Conservation (phyloP, 108 stramenopile species). For the Nitzschia sp. region DNA sequence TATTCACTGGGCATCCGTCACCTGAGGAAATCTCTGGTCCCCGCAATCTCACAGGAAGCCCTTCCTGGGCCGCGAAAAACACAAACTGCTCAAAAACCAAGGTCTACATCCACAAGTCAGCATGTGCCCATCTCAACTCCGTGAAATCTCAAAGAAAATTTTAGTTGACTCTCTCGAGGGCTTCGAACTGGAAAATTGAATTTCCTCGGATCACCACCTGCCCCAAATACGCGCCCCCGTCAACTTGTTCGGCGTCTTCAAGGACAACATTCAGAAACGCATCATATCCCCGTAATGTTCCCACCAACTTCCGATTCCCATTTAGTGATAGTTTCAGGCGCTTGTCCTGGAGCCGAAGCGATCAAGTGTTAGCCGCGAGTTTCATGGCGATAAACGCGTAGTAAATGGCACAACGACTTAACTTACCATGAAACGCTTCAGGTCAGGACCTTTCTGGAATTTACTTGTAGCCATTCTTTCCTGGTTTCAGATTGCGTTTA, state of each 20-base stretch:
- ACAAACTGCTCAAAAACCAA: too few species aligned
- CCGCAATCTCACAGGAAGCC: too few species aligned
- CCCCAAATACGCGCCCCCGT: conserved; percentile 63
- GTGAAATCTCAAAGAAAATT: neutral
- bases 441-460: conserved; percentile 86
- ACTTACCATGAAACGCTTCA: conserved; percentile 90
- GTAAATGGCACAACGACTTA: too few species aligned
- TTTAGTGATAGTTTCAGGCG: conserved; percentile 77
- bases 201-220: conserved; percentile 87
- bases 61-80: too few species aligned
- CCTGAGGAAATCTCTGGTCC: too few species aligned
- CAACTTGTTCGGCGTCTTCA: conserved; percentile 72
- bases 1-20: too few species aligned
- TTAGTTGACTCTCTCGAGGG: conserved; percentile 64
- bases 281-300: conserved; percentile 87
- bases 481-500: too few species aligned
- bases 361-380: too few species aligned
- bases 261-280: conserved; percentile 90
- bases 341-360: conserved; percentile 79
- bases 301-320: conserved; percentile 78
- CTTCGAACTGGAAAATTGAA: conserved; percentile 89
- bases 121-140: neutral
- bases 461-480: conserved; percentile 48
- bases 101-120: neutral
- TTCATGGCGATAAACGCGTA: too few species aligned